These are phyloP conservation scores for Suzukiozyma palmioleophila DNA, from an alignment of 1,139 yeast genomes.

Conservation along the genomic window DNA sequence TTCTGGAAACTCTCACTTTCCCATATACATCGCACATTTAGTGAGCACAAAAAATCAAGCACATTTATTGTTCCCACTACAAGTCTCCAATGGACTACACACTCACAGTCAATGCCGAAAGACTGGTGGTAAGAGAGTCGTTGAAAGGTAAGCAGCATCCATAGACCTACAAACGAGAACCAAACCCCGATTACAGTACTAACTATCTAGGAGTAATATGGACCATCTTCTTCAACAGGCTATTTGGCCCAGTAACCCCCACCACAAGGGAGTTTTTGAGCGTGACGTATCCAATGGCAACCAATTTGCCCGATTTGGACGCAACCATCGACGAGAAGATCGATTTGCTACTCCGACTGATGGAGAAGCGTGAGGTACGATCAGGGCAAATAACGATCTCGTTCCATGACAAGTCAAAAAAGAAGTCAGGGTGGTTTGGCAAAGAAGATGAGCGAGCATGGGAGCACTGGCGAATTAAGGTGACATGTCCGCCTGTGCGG, in stretches of 20 bases:
- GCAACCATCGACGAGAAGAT: slow-evolving; percentile 39
- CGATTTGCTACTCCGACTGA: slow-evolving; percentile 26
- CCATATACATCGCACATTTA: no score
- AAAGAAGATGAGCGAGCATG: slow-evolving; percentile 27
- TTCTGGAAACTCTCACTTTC: no score
- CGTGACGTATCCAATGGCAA: slow-evolving; percentile 43
- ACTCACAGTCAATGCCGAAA: slow-evolving; percentile 35
- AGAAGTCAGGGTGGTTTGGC: slow-evolving; percentile 43
- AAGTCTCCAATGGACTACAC: slow-evolving; percentile 31
- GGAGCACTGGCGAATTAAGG: slow-evolving; percentile 42
- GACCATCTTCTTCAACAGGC: slow-evolving; percentile 64
- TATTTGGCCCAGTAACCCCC: slow-evolving; percentile 66
- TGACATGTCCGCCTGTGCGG: slow-evolving; percentile 31
- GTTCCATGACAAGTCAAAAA: slow-evolving; percentile 19
- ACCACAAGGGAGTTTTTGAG: slow-evolving; percentile 40
- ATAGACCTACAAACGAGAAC: neutral
- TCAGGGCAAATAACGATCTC: slow-evolving; percentile 7
- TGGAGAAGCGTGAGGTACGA: slow-evolving; percentile 1
- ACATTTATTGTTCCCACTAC: no score
- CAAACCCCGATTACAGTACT: slow-evolving; percentile 12
- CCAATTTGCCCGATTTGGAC: slow-evolving; percentile 41
- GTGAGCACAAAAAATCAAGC: no score
- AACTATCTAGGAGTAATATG: slow-evolving; percentile 52
- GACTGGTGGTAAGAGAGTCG: slow-evolving; percentile 42
- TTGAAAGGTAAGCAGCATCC: slow-evolving; percentile 35